Evolutionary conservation across 345 rosid genomes (phyloP), one percentile per base, ranked within the genome.

Genomic region (Mallotus nudiflorus): DNA sequence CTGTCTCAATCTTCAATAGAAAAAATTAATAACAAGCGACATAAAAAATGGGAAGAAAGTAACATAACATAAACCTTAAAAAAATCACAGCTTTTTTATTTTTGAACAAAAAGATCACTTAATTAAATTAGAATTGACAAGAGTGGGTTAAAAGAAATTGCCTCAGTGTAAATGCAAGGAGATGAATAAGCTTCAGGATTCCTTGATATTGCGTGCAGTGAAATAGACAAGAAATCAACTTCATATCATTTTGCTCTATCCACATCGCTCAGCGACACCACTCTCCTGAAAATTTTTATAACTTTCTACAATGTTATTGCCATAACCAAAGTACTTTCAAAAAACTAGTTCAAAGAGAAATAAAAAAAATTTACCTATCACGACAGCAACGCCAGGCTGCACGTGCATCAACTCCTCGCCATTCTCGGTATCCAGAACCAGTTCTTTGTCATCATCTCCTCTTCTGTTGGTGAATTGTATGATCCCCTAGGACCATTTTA

Each of bases 101-200:
- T n/a, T n/a, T n/a, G n/a, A n/a, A n/a, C n/a, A n/a, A n/a, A n/a
- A n/a, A n/a, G n/a, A n/a, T n/a, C n/a, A n/a, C n/a, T n/a, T n/a
- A n/a, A n/a, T n/a, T n/a, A n/a, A n/a, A n/a, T n/a, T n/a, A n/a
- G n/a, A n/a, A n/a, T n/a, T n/a, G n/a, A 42, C 9, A 42, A 3
- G 9, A 33, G 28, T 16, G 25, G 56, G 28, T 20, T 3, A 25
- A n/a, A 4, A 31, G 0, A 42, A 51, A 27, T 9, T 15, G 92
- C 99, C 92, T 91, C 98, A 69, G 95, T 73, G 56, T 96, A 87
- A 50, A 96, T 83, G 75, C 98, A 96, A 68, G 99, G 98, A 79
- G 93, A 83, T 28, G 88, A 77, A 71, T 87, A 96, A 49, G 97
- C 86, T 73, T 87, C 95, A 0, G 95, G 99, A 69, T 96, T 96